A percentile compares a stretch with the other conserved stretches of the same genome.
Conservation (phyloP, 1,284 basidiomycete species). For the Vanrija sp. region DNA sequence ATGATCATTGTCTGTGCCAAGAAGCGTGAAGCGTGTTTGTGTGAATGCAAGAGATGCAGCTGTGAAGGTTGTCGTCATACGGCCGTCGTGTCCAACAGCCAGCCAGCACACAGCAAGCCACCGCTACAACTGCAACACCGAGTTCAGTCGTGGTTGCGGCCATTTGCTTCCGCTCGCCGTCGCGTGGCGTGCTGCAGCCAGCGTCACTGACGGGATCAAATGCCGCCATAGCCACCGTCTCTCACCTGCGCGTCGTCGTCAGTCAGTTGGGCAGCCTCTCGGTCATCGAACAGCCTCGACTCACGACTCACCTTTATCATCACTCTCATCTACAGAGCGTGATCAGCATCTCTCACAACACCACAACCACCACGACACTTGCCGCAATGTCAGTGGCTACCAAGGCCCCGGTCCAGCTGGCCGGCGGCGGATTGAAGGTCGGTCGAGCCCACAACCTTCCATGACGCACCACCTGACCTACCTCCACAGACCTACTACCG, state of each 20-base stretch:
- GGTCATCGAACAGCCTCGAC: conserved; percentile 1
- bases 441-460: not conserved
- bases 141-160: too few species aligned
- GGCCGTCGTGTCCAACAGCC: too few species aligned
- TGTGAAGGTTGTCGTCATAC: too few species aligned
- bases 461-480: not conserved
- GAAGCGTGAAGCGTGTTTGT: too few species aligned
- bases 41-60: too few species aligned
- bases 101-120: too few species aligned
- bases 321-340: not conserved
- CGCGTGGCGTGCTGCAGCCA: too few species aligned
- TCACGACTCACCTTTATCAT: not conserved
- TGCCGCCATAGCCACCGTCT: not conserved
- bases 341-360: not conserved
- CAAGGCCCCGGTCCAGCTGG: conserved; percentile 13
- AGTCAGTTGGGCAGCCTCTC: not conserved
- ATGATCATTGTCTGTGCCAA: too few species aligned
- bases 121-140: too few species aligned
- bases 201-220: too few species aligned
- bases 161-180: too few species aligned
- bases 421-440: conserved; percentile 19
- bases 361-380: not conserved
- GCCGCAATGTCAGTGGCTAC: conserved; percentile 7
- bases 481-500: conserved; percentile 75
- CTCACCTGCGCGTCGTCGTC: conserved; percentile 1